These are phyloP conservation scores for Aureobasidium melanogenum DNA, from an alignment of 2,329 filamentous ascomycete genomes.

Conservation along the genomic window DNA sequence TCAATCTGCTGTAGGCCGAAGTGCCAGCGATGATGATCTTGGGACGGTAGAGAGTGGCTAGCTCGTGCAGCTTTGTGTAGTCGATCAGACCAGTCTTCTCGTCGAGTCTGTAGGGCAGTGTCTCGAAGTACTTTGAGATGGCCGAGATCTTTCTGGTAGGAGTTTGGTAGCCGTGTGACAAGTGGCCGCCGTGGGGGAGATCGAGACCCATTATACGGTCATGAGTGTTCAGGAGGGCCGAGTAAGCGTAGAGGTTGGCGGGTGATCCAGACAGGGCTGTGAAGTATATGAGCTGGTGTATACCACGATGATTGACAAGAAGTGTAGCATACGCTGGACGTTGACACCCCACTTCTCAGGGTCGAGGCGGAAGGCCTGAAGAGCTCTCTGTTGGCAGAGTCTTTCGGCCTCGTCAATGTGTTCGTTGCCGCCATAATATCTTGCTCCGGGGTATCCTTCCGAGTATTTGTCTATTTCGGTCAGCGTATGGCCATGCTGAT, in stretches of 20 bases:
- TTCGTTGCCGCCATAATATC: conserved; percentile 96
- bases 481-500: not conserved
- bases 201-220: conserved; percentile 96
- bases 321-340: conserved; percentile 58
- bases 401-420: conserved; percentile 87
- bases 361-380: conserved; percentile 78
- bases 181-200: conserved; percentile 88
- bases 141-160: conserved; percentile 78
- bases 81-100: conserved; percentile 91
- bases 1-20: conserved; percentile 94
- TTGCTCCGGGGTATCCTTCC: conserved; percentile 90
- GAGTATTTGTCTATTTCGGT: conserved; percentile 73
- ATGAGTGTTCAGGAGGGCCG: conserved; percentile 82
- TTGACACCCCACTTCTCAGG: conserved; percentile 92
- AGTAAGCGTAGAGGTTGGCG: conserved; percentile 77
- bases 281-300: conserved; percentile 11
- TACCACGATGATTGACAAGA: not conserved
- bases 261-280: conserved; percentile 61
- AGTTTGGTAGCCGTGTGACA: conserved; percentile 96
- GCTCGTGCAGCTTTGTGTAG: conserved; percentile 86
- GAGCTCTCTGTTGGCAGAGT: conserved; percentile 80
- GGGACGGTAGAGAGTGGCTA: conserved; percentile 84
- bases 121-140: conserved; percentile 98
- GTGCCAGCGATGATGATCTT: conserved; percentile 96
- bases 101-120: conserved; percentile 88